Percentiles rank a stretch among this genome's conserved stretches.
These are phyloP conservation scores for Odontarrhena argentea DNA, from an alignment of 345 rosid species.

Conservation along the genomic window DNA sequence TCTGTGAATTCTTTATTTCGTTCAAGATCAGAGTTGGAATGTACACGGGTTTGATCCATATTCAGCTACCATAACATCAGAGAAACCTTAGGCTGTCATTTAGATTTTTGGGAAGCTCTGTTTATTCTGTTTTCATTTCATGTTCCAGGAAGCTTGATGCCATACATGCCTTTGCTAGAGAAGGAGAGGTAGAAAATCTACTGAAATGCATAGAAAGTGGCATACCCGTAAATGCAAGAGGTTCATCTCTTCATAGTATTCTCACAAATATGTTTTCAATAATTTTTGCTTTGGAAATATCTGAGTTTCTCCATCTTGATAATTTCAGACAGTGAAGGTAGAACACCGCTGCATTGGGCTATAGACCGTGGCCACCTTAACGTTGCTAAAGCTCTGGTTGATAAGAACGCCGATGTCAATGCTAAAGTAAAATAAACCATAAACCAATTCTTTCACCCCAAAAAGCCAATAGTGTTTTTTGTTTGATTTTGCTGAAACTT, in stretches of 20 bases:
- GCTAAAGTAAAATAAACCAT: conserved; percentile 54
- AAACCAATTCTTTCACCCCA: background rate
- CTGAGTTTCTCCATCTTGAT: background rate
- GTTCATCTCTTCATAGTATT: conserved; percentile 41
- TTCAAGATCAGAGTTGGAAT: background rate
- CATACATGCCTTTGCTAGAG: conserved; percentile 88
- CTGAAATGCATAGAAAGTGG: conserved; percentile 70
- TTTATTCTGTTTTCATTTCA: background rate
- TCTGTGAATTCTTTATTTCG: background rate
- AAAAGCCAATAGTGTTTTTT: background rate
- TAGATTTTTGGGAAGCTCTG: background rate
- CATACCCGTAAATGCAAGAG: conserved; percentile 68
- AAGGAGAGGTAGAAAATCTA: conserved; percentile 77
- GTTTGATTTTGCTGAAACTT: conserved; percentile 7
- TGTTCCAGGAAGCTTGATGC: conserved; percentile 80
- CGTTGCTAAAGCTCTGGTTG: conserved; percentile 58
- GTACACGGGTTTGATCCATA: too few relatives aligned
- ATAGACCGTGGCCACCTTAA: conserved; percentile 81
- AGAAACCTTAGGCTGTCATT: too few relatives aligned
- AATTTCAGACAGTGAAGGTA: conserved; percentile 83
- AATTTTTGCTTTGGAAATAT: background rate
- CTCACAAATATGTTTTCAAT: background rate
- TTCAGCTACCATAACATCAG: too few relatives aligned
- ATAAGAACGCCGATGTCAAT: conserved; percentile 69
- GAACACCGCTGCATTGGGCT: conserved; percentile 95